phyloP scores from a whole-genome alignment of 1,284 basidiomycete species.

The Pascua guehoae region DNA sequence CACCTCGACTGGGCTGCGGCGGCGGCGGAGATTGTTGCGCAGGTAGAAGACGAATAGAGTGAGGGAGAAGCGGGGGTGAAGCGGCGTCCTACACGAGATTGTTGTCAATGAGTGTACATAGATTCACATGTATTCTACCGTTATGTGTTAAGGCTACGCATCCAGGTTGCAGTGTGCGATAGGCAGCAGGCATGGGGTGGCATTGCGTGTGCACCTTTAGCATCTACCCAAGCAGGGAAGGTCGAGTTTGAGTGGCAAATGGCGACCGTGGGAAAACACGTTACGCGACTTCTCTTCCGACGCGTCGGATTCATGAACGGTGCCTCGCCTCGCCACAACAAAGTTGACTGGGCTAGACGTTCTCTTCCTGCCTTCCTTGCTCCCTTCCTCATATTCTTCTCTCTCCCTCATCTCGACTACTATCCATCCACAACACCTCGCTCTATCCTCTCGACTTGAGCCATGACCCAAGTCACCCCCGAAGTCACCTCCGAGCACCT shows the following conservation, averaged over 20 bases:
- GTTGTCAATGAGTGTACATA: too few species aligned
- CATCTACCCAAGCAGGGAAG: too few species aligned
- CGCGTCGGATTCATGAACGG: not conserved
- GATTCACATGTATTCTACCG: too few species aligned
- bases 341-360: not conserved
- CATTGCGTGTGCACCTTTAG: too few species aligned
- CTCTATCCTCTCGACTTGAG: not conserved
- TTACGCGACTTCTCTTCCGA: constrained; percentile 15
- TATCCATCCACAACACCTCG: constrained; percentile 13
- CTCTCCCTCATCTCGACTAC: constrained; percentile 6
- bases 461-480: not conserved
- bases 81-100: too few species aligned
- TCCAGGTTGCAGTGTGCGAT: too few species aligned
- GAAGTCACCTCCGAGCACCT: constrained; percentile 10
- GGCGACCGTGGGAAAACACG: constrained; percentile 6
- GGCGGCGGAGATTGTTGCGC: constrained; percentile 27
- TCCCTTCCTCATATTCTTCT: constrained; percentile 2
- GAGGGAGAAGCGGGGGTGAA: too few species aligned
- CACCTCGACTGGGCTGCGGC: constrained; percentile 18
- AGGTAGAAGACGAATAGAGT: constrained; percentile 6
- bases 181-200: too few species aligned
- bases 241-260: not conserved
- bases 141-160: too few species aligned
- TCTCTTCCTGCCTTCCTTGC: not conserved
- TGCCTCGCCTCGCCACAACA: too few species aligned